These are phyloP conservation scores for Geotrichum candidum DNA, from an alignment of 1,139 yeast genomes.

Conservation along the genomic window DNA sequence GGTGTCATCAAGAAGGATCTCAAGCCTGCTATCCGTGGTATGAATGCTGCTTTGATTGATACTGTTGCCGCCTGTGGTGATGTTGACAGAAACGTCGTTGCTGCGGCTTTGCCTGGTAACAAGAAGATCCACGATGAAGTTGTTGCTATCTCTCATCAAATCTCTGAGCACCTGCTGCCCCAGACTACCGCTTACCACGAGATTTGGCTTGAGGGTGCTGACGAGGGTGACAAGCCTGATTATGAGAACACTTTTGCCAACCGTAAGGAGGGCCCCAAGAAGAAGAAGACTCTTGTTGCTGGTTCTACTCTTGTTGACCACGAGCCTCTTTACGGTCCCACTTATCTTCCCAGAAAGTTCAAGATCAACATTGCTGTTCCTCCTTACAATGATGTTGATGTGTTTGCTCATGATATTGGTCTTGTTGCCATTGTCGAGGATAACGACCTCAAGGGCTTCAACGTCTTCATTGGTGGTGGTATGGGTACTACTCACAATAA, in stretches of 20 bases:
- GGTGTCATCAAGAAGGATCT: constrained; percentile 88
- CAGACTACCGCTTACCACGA: constrained; percentile 94
- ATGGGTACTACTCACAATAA: constrained; percentile 98
- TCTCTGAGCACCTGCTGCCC: constrained; percentile 82
- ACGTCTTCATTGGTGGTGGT: constrained; percentile 94
- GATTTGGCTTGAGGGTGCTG: constrained; percentile 90
- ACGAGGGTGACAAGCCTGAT: constrained; percentile 60
- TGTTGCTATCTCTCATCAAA: constrained; percentile 52
- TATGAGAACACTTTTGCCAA: constrained; percentile 67
- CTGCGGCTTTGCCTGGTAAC: constrained; percentile 80
- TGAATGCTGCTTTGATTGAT: constrained; percentile 85
- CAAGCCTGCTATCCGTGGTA: constrained; percentile 88
- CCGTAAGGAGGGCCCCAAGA: constrained; percentile 72
- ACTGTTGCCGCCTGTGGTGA: constrained; percentile 98
- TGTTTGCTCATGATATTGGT: constrained; percentile 92
- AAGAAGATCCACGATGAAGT: constrained; percentile 77
- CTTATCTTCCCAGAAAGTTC: constrained; percentile 92
- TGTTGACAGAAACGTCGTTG: constrained; percentile 92
- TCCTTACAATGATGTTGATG: constrained; percentile 95
- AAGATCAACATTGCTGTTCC: constrained; percentile 94
- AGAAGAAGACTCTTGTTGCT: constrained; percentile 80
- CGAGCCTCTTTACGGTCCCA: constrained; percentile 84
- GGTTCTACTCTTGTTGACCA: constrained; percentile 47
- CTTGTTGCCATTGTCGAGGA: constrained; percentile 79
- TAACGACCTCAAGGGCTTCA: constrained; percentile 60